Evolutionary conservation across 768 basidiomycete genomes (phyloP).

Genomic region (Amanita phalloides): DNA sequence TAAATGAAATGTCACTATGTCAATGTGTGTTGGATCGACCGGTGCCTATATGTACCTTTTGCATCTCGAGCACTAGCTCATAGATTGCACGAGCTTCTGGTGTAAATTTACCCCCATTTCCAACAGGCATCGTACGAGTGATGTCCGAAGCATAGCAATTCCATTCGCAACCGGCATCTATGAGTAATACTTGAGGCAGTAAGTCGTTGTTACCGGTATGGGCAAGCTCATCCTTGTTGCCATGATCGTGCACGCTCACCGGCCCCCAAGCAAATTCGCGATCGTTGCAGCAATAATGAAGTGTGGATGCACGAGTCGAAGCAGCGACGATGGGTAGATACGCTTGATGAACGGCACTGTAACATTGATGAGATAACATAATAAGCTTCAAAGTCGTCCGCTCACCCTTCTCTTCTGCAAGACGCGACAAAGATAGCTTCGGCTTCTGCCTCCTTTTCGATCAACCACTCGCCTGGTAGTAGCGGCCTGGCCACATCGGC

Average conservation of each 20-base stretch:
- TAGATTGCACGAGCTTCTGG: constrained; percentile 76
- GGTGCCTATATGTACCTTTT: constrained; percentile 39
- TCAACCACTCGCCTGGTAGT: constrained; percentile 76
- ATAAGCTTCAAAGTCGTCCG: constrained; percentile 1
- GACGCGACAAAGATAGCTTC: constrained; percentile 90
- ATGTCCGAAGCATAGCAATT: constrained; percentile 38
- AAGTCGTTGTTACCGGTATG: constrained; percentile 29
- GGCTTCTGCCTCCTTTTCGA: constrained; percentile 88
- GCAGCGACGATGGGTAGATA: constrained; percentile 92
- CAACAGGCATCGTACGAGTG: constrained; percentile 84
- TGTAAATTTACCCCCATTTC: constrained; percentile 87
- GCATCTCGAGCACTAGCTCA: constrained; percentile 84
- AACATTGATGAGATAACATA: background rate
- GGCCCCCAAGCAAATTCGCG: constrained; percentile 82
- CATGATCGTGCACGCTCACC: constrained; percentile 39
- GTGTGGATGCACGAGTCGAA: constrained; percentile 74
- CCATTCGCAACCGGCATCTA: constrained; percentile 95
- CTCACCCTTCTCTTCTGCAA: constrained; percentile 81
- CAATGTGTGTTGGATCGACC: background rate
- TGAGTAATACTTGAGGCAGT: constrained; percentile 67
- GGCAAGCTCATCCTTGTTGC: constrained; percentile 38
- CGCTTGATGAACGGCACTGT: constrained; percentile 74
- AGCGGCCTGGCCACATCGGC: constrained; percentile 38
- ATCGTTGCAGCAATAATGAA: constrained; percentile 95
- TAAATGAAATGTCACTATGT: constrained; percentile 14